A percentile compares a stretch with the other conserved stretches of the same genome.
phyloP scores from a whole-genome alignment of 2,329 filamentous ascomycete genomes.

The Fusarium tupiense region DNA sequence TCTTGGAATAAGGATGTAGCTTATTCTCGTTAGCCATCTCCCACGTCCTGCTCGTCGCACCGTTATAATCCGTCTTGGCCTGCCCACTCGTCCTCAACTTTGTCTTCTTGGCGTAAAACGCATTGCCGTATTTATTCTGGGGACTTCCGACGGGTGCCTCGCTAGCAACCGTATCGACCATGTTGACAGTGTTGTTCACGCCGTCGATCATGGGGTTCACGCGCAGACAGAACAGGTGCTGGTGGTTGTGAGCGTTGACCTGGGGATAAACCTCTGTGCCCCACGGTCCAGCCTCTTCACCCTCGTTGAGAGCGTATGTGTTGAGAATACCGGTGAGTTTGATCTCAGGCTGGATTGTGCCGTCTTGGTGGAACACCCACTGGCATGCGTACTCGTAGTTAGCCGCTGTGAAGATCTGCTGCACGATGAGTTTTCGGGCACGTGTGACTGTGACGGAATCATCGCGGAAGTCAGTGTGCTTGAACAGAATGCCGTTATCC shows the following conservation, averaged over 20 bases:
- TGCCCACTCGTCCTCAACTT: slow-evolving; percentile 77
- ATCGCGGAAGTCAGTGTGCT: slow-evolving; percentile 93
- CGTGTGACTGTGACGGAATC: slow-evolving; percentile 87
- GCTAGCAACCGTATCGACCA: slow-evolving; percentile 78
- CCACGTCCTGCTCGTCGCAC: slow-evolving; percentile 83
- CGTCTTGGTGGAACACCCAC: slow-evolving; percentile 89
- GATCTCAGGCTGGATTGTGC: slow-evolving; percentile 90
- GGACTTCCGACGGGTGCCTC: slow-evolving; percentile 79
- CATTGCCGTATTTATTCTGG: slow-evolving; percentile 90
- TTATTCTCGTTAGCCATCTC: slow-evolving; percentile 88
- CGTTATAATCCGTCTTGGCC: slow-evolving; percentile 82
- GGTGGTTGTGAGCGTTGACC: slow-evolving; percentile 93
- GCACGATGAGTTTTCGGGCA: slow-evolving; percentile 84
- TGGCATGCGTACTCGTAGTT: slow-evolving; percentile 87
- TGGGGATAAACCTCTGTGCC: slow-evolving; percentile 87
- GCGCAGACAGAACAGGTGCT: slow-evolving; percentile 92
- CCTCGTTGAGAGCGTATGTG: slow-evolving; percentile 83
- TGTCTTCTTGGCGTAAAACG: slow-evolving; percentile 86
- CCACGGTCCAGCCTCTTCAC: slow-evolving; percentile 86
- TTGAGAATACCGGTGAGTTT: slow-evolving; percentile 93
- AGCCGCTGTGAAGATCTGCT: slow-evolving; percentile 92
- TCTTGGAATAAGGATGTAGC: slow-evolving; percentile 86
- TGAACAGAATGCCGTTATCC: slow-evolving; percentile 90
- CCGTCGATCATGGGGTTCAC: slow-evolving; percentile 90
- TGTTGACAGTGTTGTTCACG: slow-evolving; percentile 83